A percentile compares a stretch with the other conserved stretches of the same genome.
phyloP scores from a whole-genome alignment of 345 rosid genomes.

The Eucalyptus regnans region DNA sequence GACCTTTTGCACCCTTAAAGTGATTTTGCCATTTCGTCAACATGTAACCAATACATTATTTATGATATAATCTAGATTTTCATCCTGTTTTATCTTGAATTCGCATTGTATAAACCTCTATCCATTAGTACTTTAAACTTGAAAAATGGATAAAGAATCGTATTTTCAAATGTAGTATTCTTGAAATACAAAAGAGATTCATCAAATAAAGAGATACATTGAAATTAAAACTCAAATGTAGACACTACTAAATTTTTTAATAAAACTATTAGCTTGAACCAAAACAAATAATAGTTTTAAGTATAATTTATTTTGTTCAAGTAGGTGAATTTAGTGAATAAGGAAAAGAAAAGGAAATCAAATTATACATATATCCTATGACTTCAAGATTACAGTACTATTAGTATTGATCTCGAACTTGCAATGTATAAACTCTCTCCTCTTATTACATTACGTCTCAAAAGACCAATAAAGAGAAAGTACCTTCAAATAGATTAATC shows the following conservation, averaged over 20 bases:
- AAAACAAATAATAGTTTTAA: neutral
- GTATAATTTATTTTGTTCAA: neutral
- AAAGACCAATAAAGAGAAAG: neutral
- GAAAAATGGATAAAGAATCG: accelerated
- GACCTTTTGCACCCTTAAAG: accelerated
- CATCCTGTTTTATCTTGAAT: neutral
- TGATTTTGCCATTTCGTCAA: neutral
- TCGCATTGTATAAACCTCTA: neutral
- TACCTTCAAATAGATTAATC: neutral
- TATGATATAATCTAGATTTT: neutral
- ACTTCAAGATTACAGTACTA: neutral
- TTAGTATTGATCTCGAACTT: neutral
- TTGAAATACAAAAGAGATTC: neutral
- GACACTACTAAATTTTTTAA: neutral
- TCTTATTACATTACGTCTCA: neutral
- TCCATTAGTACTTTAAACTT: neutral
- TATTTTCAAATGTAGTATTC: neutral
- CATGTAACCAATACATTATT: neutral
- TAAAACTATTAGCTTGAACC: neutral
- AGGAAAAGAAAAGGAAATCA: neutral
- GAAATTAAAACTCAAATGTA: neutral
- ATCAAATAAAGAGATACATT: neutral
- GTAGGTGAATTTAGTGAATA: neutral
- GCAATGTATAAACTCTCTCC: neutral
- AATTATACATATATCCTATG: neutral